These are phyloP conservation scores for Leptographium wingfieldii DNA, from an alignment of 2,329 filamentous ascomycete genomes.

Conservation along the genomic window DNA sequence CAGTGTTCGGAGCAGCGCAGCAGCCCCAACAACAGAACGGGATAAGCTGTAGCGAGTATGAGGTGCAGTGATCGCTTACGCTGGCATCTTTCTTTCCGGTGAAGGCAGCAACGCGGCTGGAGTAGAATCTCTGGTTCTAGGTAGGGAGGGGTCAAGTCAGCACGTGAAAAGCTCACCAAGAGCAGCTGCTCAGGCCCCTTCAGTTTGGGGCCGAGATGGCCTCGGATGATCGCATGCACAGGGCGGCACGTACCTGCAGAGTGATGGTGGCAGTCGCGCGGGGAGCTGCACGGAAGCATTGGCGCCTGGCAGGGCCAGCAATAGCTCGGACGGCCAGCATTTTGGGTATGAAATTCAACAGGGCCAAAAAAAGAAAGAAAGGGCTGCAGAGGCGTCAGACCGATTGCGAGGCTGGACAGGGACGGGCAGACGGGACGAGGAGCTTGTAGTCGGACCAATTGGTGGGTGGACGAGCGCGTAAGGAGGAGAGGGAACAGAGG, in stretches of 20 bases:
- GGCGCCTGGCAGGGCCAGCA: constrained; percentile 60
- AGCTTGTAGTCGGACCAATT: not conserved
- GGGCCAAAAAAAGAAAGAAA: not conserved
- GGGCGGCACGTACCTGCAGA: constrained; percentile 40
- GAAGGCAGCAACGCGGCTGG: constrained; percentile 79
- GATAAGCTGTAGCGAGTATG: not conserved
- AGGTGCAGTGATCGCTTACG: constrained; percentile 40
- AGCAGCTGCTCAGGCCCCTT: too few species aligned
- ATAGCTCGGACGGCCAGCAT: constrained; percentile 79
- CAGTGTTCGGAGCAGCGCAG: not conserved
- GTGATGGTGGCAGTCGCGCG: constrained; percentile 37
- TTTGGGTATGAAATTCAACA: constrained; percentile 20
- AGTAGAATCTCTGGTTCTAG: constrained; percentile 46
- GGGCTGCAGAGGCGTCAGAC: not conserved
- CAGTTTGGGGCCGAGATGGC: too few species aligned
- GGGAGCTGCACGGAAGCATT: constrained; percentile 61
- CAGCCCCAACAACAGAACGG: not conserved
- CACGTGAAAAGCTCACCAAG: not conserved
- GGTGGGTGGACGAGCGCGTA: not conserved
- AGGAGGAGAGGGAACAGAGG: not conserved
- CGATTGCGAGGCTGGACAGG: not conserved
- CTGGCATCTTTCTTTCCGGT: constrained; percentile 78
- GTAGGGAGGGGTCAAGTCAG: not conserved
- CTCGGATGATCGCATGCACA: not conserved
- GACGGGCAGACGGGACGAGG: too few species aligned